A percentile compares a stretch with the other conserved stretches of the same genome.
phyloP scores from a whole-genome alignment of 1,284 basidiomycete genomes.

The Apiotrichum gamsii region DNA sequence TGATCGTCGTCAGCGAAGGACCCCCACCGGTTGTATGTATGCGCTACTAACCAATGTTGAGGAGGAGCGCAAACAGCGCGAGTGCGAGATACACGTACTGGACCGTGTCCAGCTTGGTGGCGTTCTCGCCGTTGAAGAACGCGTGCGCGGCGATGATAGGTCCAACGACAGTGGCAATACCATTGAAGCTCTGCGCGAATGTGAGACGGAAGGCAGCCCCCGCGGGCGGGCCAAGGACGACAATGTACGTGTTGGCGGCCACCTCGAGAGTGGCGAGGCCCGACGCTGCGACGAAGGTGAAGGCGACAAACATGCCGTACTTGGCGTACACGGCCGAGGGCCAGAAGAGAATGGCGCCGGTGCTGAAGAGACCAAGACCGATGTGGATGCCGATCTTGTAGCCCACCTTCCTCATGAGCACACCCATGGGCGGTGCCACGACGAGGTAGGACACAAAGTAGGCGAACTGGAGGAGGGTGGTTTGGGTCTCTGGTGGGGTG shows the following conservation, averaged over 20 bases:
- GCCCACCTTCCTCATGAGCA: slow-evolving; percentile 32
- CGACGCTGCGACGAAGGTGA: slow-evolving; percentile 30
- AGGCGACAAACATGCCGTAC: slow-evolving; percentile 23
- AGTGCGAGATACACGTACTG: slow-evolving; percentile 40
- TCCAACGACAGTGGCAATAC: slow-evolving; percentile 35
- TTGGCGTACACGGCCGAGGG: slow-evolving; percentile 25
- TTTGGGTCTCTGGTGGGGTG: too few species aligned
- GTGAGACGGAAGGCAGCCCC: slow-evolving; percentile 28
- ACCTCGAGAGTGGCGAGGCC: slow-evolving; percentile 37
- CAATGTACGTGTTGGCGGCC: slow-evolving; percentile 34
- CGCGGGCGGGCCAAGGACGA: slow-evolving; percentile 29
- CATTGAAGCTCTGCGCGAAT: slow-evolving; percentile 36
- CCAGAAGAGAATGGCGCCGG: slow-evolving; percentile 34
- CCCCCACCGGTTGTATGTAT: too few species aligned
- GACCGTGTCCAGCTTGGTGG: slow-evolving; percentile 21
- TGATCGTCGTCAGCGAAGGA: too few species aligned
- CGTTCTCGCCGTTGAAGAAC: slow-evolving; percentile 32
- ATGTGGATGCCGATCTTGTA: slow-evolving; percentile 38
- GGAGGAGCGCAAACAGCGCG: slow-evolving; percentile 19
- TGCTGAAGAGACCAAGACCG: slow-evolving; percentile 26
- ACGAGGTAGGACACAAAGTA: slow-evolving; percentile 29
- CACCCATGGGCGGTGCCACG: slow-evolving; percentile 30
- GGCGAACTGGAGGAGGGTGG: slow-evolving; percentile 36
- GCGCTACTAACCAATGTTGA: slow-evolving; percentile 29
- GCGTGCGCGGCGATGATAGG: slow-evolving; percentile 30